phyloP scores from a whole-genome alignment of 768 basidiomycete genomes.

The Sporobolomyces pararoseus region DNA sequence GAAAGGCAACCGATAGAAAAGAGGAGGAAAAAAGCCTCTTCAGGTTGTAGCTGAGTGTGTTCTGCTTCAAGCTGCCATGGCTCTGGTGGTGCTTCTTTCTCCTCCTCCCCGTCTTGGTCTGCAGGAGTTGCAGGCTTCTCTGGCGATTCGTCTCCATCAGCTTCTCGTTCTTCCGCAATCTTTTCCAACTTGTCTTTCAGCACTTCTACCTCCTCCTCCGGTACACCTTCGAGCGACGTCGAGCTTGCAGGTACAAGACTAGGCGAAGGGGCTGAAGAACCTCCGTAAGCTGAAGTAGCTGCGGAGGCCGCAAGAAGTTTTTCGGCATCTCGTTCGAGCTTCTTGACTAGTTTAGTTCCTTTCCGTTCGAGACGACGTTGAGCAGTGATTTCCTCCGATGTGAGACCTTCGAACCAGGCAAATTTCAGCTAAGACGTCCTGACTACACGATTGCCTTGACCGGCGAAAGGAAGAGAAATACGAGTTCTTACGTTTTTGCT shows the following conservation, averaged over 20 bases:
- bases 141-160: neutral
- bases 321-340: conserved; percentile 69
- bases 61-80: conserved; percentile 42
- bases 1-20: conserved; percentile 40
- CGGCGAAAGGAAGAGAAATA: neutral
- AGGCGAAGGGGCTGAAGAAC: neutral
- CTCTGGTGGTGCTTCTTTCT: conserved; percentile 22
- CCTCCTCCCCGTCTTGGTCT: conserved; percentile 17
- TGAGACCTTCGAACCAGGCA: conserved; percentile 56
- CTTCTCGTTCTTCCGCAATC: conserved; percentile 14
- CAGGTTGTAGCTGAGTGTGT: conserved; percentile 46
- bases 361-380: conserved; percentile 79
- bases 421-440: too few relatives aligned
- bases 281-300: neutral
- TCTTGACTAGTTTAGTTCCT: conserved; percentile 89
- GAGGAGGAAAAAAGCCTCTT: conserved; percentile 48
- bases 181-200: conserved; percentile 9
- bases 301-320: conserved; percentile 43
- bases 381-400: conserved; percentile 87
- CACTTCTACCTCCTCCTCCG: conserved; percentile 4
- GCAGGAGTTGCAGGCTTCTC: neutral
- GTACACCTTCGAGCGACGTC: neutral
- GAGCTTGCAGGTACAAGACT: neutral
- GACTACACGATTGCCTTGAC: too few relatives aligned
- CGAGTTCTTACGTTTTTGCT: conserved; percentile 58